A percentile compares a stretch with the other conserved stretches of the same genome.
phyloP scores from a whole-genome alignment of 805 yeast genomes.

The Maudiozyma saulgeensis region DNA sequence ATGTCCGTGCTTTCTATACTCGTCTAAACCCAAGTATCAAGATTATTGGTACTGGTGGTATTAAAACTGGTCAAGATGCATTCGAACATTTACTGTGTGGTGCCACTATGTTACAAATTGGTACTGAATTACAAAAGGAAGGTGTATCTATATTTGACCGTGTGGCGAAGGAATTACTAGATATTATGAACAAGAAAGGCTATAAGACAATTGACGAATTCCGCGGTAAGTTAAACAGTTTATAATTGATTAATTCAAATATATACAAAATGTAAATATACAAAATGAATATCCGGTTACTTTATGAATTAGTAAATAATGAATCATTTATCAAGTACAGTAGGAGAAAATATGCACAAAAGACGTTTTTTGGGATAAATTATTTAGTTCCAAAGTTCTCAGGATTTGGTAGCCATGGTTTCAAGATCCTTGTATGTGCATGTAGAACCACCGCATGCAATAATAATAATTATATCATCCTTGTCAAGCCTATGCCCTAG shows the following conservation, averaged over 20 bases:
- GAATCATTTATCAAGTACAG: not conserved
- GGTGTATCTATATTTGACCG: slow-evolving; percentile 22
- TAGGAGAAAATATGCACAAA: too few relatives aligned
- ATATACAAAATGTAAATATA: too few relatives aligned
- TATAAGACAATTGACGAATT: slow-evolving; percentile 24
- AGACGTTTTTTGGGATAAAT: too few relatives aligned
- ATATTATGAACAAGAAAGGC: slow-evolving; percentile 21
- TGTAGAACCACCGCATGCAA: slow-evolving; percentile 49
- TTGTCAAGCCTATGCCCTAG: slow-evolving; percentile 7
- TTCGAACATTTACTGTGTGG: slow-evolving; percentile 27
- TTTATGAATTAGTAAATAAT: not conserved
- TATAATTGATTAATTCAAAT: slow-evolving; percentile 4
- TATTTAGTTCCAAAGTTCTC: not conserved
- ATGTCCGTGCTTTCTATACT: slow-evolving; percentile 26
- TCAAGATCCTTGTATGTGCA: slow-evolving; percentile 23
- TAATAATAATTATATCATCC: slow-evolving; percentile 40
- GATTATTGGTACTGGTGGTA: slow-evolving; percentile 27
- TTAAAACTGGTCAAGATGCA: slow-evolving; percentile 24
- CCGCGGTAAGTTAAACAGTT: slow-evolving; percentile 22
- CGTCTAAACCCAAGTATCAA: slow-evolving; percentile 23
- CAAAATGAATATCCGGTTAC: not conserved
- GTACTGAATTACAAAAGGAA: slow-evolving; percentile 23
- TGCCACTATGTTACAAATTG: slow-evolving; percentile 26
- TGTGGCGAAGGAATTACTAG: slow-evolving; percentile 15
- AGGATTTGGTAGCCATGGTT: not conserved